Conservation (phyloP, 1,139 yeast species). For the Yamadazyma oceani region DNA sequence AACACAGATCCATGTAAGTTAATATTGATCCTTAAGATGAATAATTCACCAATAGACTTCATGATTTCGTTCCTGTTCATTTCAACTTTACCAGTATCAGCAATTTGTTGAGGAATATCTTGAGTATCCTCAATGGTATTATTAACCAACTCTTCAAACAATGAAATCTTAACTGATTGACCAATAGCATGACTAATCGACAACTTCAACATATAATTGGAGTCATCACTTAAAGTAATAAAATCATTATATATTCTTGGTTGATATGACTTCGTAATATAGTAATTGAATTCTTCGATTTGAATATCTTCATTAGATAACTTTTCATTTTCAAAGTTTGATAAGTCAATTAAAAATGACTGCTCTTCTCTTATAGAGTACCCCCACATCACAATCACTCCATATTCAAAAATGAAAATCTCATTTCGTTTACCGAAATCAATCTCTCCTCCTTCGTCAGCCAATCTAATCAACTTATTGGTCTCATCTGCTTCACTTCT, state of each 20-base stretch:
- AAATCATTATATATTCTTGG: conserved; percentile 95
- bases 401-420: conserved; percentile 87
- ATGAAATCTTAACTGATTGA: conserved; percentile 88
- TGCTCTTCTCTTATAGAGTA: conserved; percentile 81
- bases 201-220: conserved; percentile 84
- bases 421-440: conserved; percentile 80
- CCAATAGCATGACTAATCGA: conserved; percentile 91
- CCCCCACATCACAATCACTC: conserved; percentile 96
- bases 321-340: conserved; percentile 87
- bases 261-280: conserved; percentile 88
- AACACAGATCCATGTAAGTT: conserved; percentile 92
- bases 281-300: conserved; percentile 90
- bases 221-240: conserved; percentile 86
- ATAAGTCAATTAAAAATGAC: conserved; percentile 78
- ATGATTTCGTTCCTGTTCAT: conserved; percentile 93
- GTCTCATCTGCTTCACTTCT: conserved; percentile 42
- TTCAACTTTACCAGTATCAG: conserved; percentile 89
- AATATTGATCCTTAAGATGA: conserved; percentile 84
- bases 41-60: conserved; percentile 95
- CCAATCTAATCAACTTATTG: conserved; percentile 61
- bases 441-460: conserved; percentile 94
- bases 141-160: conserved; percentile 93
- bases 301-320: conserved; percentile 89
- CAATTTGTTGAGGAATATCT: conserved; percentile 94
- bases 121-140: conserved; percentile 96